These are phyloP conservation scores for Crithidia expoeki DNA, from an alignment of 208 protist genomes.

Conservation along the genomic window DNA sequence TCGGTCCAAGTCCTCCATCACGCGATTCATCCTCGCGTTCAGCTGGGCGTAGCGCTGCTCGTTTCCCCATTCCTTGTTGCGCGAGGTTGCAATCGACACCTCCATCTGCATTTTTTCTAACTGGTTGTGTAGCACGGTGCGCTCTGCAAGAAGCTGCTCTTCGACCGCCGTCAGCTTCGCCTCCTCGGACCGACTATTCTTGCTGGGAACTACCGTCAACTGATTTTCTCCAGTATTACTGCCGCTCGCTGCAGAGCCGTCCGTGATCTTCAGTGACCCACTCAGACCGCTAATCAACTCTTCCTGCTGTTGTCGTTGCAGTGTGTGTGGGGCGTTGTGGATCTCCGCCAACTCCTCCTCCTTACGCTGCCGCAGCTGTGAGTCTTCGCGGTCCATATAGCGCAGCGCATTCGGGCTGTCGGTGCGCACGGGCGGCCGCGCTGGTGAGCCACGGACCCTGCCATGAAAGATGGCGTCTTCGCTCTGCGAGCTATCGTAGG, in stretches of 20 bases:
- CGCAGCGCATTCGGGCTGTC: slow-evolving; percentile 33
- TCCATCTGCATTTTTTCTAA: slow-evolving; percentile 59
- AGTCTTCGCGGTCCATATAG: slow-evolving; percentile 43
- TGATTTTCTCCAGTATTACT: neutral
- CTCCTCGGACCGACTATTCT: no score
- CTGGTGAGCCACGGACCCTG: neutral
- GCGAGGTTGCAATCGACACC: slow-evolving; percentile 23
- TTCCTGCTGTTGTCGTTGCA: slow-evolving; percentile 5
- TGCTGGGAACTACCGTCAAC: neutral
- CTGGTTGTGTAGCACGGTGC: slow-evolving; percentile 38
- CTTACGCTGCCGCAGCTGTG: slow-evolving; percentile 25
- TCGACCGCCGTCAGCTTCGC: slow-evolving; percentile 33
- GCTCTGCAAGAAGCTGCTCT: slow-evolving; percentile 45
- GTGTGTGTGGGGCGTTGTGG: slow-evolving; percentile 17
- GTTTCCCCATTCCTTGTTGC: slow-evolving; percentile 40
- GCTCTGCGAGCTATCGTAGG: slow-evolving; percentile 40
- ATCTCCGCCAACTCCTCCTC: slow-evolving; percentile 17
- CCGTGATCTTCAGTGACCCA: slow-evolving; percentile 6
- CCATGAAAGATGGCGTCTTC: slow-evolving; percentile 38
- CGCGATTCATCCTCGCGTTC: slow-evolving; percentile 48
- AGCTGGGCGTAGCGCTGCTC: slow-evolving; percentile 54
- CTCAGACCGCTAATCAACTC: neutral
- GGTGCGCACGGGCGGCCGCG: slow-evolving; percentile 20
- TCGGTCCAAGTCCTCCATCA: slow-evolving; percentile 46
- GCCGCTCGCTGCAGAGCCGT: neutral